phyloP scores from a whole-genome alignment of 148 eudicot species.

The Mesembryanthemum crystallinum region DNA sequence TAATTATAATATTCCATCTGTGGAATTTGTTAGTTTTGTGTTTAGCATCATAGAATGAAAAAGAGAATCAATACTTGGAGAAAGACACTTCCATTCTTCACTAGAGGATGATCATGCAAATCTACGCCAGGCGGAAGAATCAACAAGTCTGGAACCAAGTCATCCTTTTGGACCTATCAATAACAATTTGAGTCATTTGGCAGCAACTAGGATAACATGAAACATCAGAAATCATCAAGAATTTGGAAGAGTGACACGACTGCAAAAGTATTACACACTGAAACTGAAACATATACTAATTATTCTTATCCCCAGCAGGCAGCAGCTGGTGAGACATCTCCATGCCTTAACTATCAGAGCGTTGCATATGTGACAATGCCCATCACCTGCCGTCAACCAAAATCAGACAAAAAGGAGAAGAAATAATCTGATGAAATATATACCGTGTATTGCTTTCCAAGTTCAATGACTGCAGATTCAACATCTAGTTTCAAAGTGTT shows the following conservation, averaged over 20 bases:
- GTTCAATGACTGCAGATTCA: slow-evolving; percentile 51
- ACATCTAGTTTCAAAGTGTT: slow-evolving; percentile 80
- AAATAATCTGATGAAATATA: slow-evolving; percentile 2
- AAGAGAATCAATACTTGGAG: slow-evolving; percentile 59
- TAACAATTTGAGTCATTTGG: slow-evolving; percentile 20
- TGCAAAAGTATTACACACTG: slow-evolving; percentile 9
- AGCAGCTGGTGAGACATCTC: background rate
- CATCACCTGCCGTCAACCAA: slow-evolving; percentile 1
- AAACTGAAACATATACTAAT: background rate
- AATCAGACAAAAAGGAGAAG: background rate
- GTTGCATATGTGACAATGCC: background rate
- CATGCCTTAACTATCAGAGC: slow-evolving; percentile 1
- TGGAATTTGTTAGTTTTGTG: background rate
- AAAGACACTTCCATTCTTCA: slow-evolving; percentile 70
- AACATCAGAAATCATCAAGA: slow-evolving; percentile 18
- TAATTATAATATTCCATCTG: background rate
- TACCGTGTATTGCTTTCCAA: slow-evolving; percentile 57
- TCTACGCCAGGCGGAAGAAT: slow-evolving; percentile 76
- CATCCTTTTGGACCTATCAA: slow-evolving; percentile 75
- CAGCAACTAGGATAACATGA: slow-evolving; percentile 7
- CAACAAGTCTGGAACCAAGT: slow-evolving; percentile 74
- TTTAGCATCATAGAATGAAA: slow-evolving; percentile 1
- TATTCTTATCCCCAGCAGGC: background rate
- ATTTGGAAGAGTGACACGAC: background rate
- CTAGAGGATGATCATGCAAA: slow-evolving; percentile 82